phyloP scores from a whole-genome alignment of 176 grass and related monocot genomes.

The Poa pratensis region DNA sequence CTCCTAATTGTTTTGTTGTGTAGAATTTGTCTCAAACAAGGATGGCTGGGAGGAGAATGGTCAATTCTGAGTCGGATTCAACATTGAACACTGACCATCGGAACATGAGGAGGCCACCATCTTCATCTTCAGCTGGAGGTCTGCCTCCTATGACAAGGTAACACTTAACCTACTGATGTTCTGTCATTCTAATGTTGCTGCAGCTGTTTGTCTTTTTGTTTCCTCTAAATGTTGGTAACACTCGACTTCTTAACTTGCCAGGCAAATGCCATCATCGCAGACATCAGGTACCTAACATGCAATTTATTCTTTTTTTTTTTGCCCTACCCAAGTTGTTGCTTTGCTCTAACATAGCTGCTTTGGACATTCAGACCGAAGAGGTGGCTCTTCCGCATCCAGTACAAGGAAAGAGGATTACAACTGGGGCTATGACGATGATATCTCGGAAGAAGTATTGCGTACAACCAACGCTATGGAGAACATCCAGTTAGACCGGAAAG shows the following conservation, averaged over 20 bases:
- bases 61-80: slow-evolving; percentile 62
- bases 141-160: slow-evolving; percentile 81
- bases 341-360: slow-evolving; percentile 11
- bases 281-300: slow-evolving; percentile 63
- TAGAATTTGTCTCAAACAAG: slow-evolving; percentile 93
- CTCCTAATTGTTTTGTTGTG: slow-evolving; percentile 34
- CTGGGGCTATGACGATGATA: slow-evolving; percentile 88
- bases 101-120: slow-evolving; percentile 70
- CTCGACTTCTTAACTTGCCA: slow-evolving; percentile 52
- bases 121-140: slow-evolving; percentile 69
- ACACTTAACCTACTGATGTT: slow-evolving; percentile 19
- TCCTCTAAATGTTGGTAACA: slow-evolving; percentile 17
- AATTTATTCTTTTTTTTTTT: neutral
- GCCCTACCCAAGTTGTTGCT: neutral
- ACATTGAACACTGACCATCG: slow-evolving; percentile 59
- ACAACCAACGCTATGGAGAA: slow-evolving; percentile 78
- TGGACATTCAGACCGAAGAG: slow-evolving; percentile 61
- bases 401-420: slow-evolving; percentile 88
- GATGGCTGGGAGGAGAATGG: slow-evolving; percentile 74
- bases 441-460: slow-evolving; percentile 85
- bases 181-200: neutral
- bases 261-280: slow-evolving; percentile 63
- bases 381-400: slow-evolving; percentile 53
- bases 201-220: slow-evolving; percentile 38
- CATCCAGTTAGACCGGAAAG: slow-evolving; percentile 82